Base-by-base conservation (phyloP, 2,329 filamentous ascomycete genomes). In the Pseudocercospora crystallina region DNA sequence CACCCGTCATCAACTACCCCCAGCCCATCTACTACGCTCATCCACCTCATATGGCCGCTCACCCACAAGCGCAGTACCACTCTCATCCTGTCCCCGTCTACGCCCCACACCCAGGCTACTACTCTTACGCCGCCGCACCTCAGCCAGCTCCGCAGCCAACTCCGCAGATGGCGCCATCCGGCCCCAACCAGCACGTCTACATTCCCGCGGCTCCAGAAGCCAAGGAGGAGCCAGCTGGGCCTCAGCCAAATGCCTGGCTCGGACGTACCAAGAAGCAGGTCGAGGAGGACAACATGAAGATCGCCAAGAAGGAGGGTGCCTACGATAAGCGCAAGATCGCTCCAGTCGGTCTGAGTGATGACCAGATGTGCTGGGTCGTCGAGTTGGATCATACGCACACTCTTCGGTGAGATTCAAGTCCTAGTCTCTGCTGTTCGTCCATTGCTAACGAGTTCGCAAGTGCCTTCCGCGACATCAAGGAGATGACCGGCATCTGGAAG, bases 251-350 rank as follows among this genome's bases (percentile, higher is more conserved):
- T 43, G 54, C 56, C 49, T 71, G 68, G 68, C 52, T 64, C 43
- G 69, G 69, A 14, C 68, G 69, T 46, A 69, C 66, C 39, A 69
- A 65, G 43, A 61, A 60, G 17, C 61, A 71, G 47, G 67, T 71
- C 39, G 63, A 69, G 17, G 67, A 69, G 41, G 69, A 71, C 57
- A 71, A 71, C 48, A 63, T 65, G 60, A 67, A 65, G 53, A 65
- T 69, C 29, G 68, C 68, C 11, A 60, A 61, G 38, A 52, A 54
- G 26, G 68, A 70, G 54, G 64, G 63, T 9, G 66, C 62, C 29
- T 66, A 64, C 52, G 63, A 65, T 26, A 61, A 61, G 53, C 65
- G 68, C 51, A 64, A 66, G 40, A 57, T 70, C 33, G 58, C 61
- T 40, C 69, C 69, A 12, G 43, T 55, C 9, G 64, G 56, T 17